A percentile compares a stretch with the other conserved stretches of the same genome.
Evolutionary conservation across 768 basidiomycete species (phyloP).

Genomic region (Leucocoprinus birnbaumii): DNA sequence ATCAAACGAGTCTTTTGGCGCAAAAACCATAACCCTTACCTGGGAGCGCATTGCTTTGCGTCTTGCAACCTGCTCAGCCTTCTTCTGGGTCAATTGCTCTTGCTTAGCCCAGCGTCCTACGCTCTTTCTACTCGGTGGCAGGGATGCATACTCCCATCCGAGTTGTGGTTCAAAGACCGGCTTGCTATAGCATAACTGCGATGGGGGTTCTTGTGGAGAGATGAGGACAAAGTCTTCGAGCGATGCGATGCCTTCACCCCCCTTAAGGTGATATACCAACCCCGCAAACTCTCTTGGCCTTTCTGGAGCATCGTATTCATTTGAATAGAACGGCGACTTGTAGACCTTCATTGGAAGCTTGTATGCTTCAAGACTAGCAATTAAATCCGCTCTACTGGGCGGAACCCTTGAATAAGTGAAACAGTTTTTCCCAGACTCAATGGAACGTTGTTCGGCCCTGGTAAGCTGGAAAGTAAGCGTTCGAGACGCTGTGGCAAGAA

Average conservation of each 20-base stretch:
- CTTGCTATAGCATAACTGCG: background rate
- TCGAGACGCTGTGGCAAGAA: background rate
- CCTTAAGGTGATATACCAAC: slow-evolving; percentile 66
- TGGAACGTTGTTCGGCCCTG: slow-evolving; percentile 25
- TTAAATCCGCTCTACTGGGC: slow-evolving; percentile 47
- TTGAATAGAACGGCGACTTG: slow-evolving; percentile 78
- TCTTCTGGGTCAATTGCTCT: slow-evolving; percentile 20
- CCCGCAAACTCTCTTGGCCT: slow-evolving; percentile 79
- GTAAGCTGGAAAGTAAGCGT: slow-evolving; percentile 24
- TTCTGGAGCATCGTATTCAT: slow-evolving; percentile 63
- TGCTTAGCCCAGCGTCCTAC: slow-evolving; percentile 45
- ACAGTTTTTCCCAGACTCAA: slow-evolving; percentile 27
- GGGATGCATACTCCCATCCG: slow-evolving; percentile 82
- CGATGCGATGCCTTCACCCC: slow-evolving; percentile 50
- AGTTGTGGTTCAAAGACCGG: slow-evolving; percentile 22
- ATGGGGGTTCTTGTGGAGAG: background rate
- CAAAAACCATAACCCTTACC: slow-evolving; percentile 27
- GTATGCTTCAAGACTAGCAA: slow-evolving; percentile 39
- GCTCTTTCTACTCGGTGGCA: slow-evolving; percentile 63
- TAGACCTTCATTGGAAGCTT: slow-evolving; percentile 63
- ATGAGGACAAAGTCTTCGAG: slow-evolving; percentile 58
- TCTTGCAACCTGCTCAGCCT: slow-evolving; percentile 12
- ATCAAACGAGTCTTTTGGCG: background rate
- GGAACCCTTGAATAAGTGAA: slow-evolving; percentile 49
- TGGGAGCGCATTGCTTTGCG: slow-evolving; percentile 42